Base-by-base conservation (phyloP, 768 basidiomycete genomes). In the Podaxis sp. region DNA sequence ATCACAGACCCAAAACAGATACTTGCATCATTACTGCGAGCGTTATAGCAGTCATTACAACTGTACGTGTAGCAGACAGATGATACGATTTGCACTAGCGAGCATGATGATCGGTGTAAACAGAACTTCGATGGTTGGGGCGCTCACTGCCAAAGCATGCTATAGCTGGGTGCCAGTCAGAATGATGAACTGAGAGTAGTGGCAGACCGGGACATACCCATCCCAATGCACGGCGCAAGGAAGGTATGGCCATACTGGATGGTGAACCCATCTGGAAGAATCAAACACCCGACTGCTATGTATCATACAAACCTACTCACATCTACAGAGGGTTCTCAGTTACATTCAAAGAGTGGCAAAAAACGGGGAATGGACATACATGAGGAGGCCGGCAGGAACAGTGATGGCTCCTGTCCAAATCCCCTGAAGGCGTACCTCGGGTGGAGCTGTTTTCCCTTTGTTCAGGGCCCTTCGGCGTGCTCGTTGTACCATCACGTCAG, bases 51-150 rank as follows among this genome's bases (percentile, higher is more conserved):
- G 64, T 78, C 77, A 52, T 75, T 75, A 60, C 75, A 77, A 60
- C 76, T 77, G 59, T 78, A 77, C 1, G 77, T 77, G 65, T 77
- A 78, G 54, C 73, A 75, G 2, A 77, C 74, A 0, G 76, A 77
- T 10, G 72, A 71, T 24, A 77, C 66, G 20, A 77, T 76, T 68
- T 77, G 76, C 26, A 75, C 76, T 77, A 53, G 6, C 28, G 24
- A 30, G 13, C 24, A 38, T 30, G n/a, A 36, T 30, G 33, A 51
- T 46, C 17, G 13, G 15, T 54, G 10, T 28, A 13, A 51, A 33
- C 30, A 11, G 15, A 2, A 36, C 13, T 15, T 20, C 37, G 17
- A 20, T 20, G 11, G 41, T 13, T 10, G 7, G 36, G 1, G 4
- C 50, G n/a, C 72, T 66, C 56, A 77, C 75, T 74, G 52, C 76